These are phyloP conservation scores for Botryosphaeria dothidea DNA, from an alignment of 2,329 filamentous ascomycete genomes.

Conservation along the genomic window DNA sequence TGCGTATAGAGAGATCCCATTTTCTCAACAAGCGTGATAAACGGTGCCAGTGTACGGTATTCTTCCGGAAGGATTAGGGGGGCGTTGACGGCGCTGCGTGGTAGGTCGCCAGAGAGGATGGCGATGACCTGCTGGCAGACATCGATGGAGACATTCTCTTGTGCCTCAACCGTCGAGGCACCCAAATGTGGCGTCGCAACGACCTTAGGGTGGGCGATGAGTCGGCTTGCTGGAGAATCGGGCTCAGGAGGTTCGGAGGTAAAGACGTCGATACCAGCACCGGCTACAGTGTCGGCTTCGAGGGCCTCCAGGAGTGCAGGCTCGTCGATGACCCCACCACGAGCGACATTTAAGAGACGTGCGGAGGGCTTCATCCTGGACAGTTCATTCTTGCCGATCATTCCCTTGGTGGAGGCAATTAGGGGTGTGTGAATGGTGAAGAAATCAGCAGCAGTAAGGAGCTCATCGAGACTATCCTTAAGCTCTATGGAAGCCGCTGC, in stretches of 20 bases:
- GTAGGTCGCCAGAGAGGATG: conserved; percentile 71
- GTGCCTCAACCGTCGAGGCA: conserved; percentile 77
- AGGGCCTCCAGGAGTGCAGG: conserved; percentile 69
- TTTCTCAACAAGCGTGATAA: conserved; percentile 73
- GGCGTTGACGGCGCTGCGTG: conserved; percentile 76
- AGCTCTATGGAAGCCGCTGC: conserved; percentile 66
- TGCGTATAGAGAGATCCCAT: conserved; percentile 80
- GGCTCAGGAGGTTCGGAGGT: conserved; percentile 69
- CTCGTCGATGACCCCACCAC: conserved; percentile 81
- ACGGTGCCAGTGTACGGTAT: conserved; percentile 75
- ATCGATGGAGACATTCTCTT: conserved; percentile 81
- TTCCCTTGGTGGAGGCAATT: conserved; percentile 72
- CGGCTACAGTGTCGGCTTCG: conserved; percentile 70
- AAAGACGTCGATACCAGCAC: conserved; percentile 79
- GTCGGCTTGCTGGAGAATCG: conserved; percentile 59
- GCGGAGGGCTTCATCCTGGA: conserved; percentile 71
- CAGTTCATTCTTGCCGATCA: conserved; percentile 69
- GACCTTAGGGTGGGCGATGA: conserved; percentile 70
- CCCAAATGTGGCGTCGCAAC: conserved; percentile 79
- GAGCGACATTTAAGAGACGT: conserved; percentile 74
- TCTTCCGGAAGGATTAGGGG: conserved; percentile 80
- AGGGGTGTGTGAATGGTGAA: conserved; percentile 80
- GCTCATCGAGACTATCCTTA: conserved; percentile 56
- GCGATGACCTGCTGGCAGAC: conserved; percentile 78
- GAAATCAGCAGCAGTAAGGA: conserved; percentile 71